phyloP scores from a whole-genome alignment of 495 filamentous ascomycete genomes.

The Penicillium antarcticum region DNA sequence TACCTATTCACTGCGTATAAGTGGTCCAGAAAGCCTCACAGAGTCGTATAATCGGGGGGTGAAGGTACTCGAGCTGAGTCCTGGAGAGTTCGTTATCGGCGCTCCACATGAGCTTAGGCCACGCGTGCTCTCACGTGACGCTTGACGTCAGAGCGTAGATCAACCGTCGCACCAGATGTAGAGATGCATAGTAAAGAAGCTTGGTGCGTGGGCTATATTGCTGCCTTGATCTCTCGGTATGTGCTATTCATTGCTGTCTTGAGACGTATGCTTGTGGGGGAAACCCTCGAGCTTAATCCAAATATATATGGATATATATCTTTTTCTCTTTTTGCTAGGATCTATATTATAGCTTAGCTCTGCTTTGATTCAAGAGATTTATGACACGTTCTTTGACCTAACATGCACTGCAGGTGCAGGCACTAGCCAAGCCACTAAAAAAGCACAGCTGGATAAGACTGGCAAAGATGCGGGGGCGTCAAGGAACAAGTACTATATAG shows the following conservation, averaged over 20 bases:
- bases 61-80: conserved; percentile 3
- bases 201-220: not conserved
- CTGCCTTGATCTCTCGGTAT: not conserved
- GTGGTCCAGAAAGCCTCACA: not conserved
- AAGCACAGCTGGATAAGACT: too few species aligned
- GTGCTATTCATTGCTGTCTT: not conserved
- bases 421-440: too few species aligned
- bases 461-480: not conserved
- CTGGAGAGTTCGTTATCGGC: conserved; percentile 6
- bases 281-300: too few species aligned
- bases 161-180: not conserved
- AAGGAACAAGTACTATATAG: not conserved
- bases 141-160: conserved; percentile 15
- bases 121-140: conserved; percentile 26
- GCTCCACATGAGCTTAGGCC: conserved; percentile 11
- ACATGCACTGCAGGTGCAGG: too few species aligned
- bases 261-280: too few species aligned
- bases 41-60: not conserved
- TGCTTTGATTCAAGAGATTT: too few species aligned
- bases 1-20: not conserved
- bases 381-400: too few species aligned
- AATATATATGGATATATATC: not conserved
- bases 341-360: too few species aligned
- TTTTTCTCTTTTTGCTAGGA: too few species aligned
- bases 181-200: too few species aligned